phyloP scores from a whole-genome alignment of 2,329 filamentous ascomycete species.

The Botrytis sinoallii region DNA sequence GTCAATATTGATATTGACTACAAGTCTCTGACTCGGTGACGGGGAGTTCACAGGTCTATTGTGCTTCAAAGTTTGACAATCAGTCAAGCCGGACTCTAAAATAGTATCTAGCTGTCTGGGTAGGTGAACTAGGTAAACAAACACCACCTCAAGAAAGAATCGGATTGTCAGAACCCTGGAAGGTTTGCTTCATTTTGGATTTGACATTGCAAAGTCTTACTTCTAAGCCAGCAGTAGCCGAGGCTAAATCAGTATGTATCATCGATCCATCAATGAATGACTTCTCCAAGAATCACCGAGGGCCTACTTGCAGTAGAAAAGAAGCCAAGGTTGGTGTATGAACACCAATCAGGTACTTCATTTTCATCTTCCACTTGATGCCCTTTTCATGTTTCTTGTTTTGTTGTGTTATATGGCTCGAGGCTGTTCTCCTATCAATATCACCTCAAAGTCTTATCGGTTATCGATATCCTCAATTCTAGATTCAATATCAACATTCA shows the following conservation, averaged over 20 bases:
- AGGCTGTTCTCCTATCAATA: neutral
- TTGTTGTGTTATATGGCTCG: neutral
- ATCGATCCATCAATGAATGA: neutral
- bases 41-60: neutral
- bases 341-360: neutral
- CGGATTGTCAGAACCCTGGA: neutral
- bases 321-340: neutral
- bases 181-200: neutral
- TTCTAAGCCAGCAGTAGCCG: neutral
- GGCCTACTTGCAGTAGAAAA: neutral
- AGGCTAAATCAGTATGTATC: neutral
- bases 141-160: neutral
- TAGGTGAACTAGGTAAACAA: neutral
- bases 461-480: constrained; percentile 14
- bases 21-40: neutral
- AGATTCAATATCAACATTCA: neutral
- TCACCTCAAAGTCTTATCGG: constrained; percentile 1
- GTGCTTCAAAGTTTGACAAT: neutral
- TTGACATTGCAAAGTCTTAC: neutral
- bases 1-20: neutral
- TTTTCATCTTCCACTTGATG: neutral
- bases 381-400: neutral
- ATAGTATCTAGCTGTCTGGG: neutral
- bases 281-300: neutral
- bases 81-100: neutral